Conservation (phyloP, 768 basidiomycete species). For the Mycena haematopus region DNA sequence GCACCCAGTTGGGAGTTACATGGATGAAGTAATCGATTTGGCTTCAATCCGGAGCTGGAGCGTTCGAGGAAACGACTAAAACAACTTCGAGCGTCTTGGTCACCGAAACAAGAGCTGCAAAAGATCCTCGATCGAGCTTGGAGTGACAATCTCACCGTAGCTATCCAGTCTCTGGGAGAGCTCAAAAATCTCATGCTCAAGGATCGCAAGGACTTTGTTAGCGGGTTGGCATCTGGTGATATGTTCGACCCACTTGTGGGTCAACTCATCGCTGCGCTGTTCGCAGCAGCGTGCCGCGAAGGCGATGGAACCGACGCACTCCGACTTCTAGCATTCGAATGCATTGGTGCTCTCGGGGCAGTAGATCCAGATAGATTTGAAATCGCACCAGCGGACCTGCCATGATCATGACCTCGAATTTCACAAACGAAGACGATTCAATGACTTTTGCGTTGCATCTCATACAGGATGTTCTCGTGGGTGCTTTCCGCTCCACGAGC, state of each 20-base stretch:
- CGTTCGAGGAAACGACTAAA: slow-evolving; percentile 50
- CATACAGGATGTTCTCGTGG: slow-evolving; percentile 84
- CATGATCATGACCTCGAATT: slow-evolving; percentile 82
- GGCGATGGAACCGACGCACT: slow-evolving; percentile 75
- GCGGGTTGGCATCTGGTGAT: slow-evolving; percentile 78
- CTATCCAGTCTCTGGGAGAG: slow-evolving; percentile 75
- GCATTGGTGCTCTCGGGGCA: slow-evolving; percentile 90
- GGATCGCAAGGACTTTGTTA: slow-evolving; percentile 59
- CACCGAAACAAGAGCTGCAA: slow-evolving; percentile 60
- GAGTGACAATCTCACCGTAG: slow-evolving; percentile 84
- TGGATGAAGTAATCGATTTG: slow-evolving; percentile 85
- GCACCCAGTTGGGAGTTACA: slow-evolving; percentile 56
- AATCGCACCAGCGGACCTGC: slow-evolving; percentile 60
- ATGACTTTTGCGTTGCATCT: slow-evolving; percentile 84
- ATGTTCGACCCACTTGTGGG: slow-evolving; percentile 82
- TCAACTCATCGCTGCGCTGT: slow-evolving; percentile 67
- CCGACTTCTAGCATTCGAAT: slow-evolving; percentile 81
- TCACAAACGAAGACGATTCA: slow-evolving; percentile 78
- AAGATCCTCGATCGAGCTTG: slow-evolving; percentile 75
- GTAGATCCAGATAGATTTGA: slow-evolving; percentile 94
- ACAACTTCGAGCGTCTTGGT: slow-evolving; percentile 53
- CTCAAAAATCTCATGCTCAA: slow-evolving; percentile 68
- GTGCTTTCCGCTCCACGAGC: slow-evolving; percentile 91
- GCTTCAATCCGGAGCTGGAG: slow-evolving; percentile 71
- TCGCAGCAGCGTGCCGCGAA: slow-evolving; percentile 77